Conservation (phyloP, 768 basidiomycete species). For the Mycena pura region DNA sequence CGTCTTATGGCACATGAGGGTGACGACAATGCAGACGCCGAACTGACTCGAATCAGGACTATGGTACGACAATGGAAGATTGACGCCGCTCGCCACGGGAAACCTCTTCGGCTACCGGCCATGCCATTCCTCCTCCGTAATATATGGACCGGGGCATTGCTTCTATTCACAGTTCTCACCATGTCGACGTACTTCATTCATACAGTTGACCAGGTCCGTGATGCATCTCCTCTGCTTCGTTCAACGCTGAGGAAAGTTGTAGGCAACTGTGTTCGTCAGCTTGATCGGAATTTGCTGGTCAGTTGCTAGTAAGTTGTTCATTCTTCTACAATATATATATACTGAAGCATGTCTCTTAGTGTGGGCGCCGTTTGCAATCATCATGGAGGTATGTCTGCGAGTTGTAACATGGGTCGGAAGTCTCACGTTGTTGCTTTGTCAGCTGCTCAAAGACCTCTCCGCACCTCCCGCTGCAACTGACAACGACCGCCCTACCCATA, state of each 20-base stretch:
- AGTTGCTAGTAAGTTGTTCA: conserved; percentile 62
- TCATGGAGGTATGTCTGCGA: conserved; percentile 89
- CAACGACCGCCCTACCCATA: conserved; percentile 53
- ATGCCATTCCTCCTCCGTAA: conserved; percentile 93
- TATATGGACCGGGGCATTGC: conserved; percentile 89
- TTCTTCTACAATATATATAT: not conserved
- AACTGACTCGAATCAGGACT: conserved; percentile 70
- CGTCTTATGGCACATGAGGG: conserved; percentile 75
- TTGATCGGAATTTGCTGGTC: conserved; percentile 95
- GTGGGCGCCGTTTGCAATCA: conserved; percentile 97
- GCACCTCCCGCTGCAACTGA: conserved; percentile 34
- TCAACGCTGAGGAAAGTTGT: not conserved
- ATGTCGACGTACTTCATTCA: conserved; percentile 87
- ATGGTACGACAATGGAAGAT: conserved; percentile 84
- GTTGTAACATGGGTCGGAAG: too few relatives aligned
- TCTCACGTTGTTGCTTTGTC: too few relatives aligned
- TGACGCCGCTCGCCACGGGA: conserved; percentile 79
- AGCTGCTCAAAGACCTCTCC: conserved; percentile 80
- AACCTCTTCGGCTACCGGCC: conserved; percentile 77
- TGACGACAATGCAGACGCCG: conserved; percentile 78
- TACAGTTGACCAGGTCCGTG: conserved; percentile 71
- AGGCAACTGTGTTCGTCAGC: conserved; percentile 85
- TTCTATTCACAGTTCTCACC: conserved; percentile 81
- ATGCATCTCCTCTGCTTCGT: not conserved
- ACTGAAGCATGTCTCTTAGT: conserved; percentile 30